phyloP scores from a whole-genome alignment of 73 alveolate genomes.

The Tetrahymena elliotti region DNA sequence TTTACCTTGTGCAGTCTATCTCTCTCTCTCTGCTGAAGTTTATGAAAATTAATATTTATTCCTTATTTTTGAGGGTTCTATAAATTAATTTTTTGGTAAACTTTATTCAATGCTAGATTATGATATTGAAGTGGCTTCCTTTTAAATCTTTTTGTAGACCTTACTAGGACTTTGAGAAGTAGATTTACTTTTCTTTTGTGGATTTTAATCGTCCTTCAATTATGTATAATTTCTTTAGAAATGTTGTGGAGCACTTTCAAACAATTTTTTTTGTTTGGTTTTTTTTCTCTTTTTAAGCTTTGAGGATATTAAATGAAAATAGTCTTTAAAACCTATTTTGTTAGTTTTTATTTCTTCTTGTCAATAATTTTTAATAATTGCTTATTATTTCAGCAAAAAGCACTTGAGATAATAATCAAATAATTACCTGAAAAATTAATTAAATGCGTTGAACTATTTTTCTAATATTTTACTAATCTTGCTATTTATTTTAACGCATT shows the following conservation, averaged over 20 bases:
- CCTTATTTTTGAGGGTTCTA: neutral
- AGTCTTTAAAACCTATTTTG: neutral
- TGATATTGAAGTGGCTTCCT: neutral
- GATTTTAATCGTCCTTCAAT: neutral
- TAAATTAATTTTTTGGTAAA: neutral
- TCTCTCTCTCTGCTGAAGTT: neutral
- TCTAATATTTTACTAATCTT: neutral
- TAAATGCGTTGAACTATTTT: neutral
- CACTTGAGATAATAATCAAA: neutral
- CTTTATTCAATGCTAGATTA: neutral
- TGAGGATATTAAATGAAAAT: neutral
- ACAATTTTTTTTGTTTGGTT: neutral
- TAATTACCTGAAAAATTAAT: neutral
- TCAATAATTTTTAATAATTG: neutral
- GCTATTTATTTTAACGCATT: neutral
- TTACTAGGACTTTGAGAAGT: neutral
- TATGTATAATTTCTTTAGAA: neutral
- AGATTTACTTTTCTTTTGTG: neutral
- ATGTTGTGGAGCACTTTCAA: neutral
- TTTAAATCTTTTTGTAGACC: neutral
- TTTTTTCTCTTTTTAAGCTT: neutral
- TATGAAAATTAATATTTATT: neutral
- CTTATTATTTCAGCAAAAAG: neutral
- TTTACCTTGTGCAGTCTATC: neutral
- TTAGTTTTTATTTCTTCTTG: neutral